Evolutionary conservation across 1,139 yeast species (phyloP).

Genomic region (Kazachstania sp.): DNA sequence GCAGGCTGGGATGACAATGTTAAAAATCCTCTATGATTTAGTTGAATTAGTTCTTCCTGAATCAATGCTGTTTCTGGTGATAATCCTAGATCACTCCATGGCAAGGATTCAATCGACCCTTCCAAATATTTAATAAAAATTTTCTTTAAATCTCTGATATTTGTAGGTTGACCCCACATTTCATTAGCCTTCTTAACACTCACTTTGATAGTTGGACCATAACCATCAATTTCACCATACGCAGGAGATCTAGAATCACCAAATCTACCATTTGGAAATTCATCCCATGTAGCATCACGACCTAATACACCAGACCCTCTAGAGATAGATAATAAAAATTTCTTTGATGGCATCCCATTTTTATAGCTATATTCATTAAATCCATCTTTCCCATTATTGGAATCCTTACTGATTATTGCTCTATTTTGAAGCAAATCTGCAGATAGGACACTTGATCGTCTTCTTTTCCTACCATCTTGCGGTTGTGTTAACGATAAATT

Average conservation of each 20-base stretch:
- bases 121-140: conserved; percentile 69
- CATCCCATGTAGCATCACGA: conserved; percentile 96
- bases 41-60: conserved; percentile 77
- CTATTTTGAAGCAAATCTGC: conserved; percentile 18
- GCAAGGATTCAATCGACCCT: conserved; percentile 66
- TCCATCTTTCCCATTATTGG: conserved; percentile 8
- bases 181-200: conserved; percentile 61
- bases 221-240: conserved; percentile 95
- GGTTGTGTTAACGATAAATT: conserved; percentile 9
- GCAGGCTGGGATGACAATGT: conserved; percentile 97
- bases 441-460: conserved; percentile 25
- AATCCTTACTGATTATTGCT: conserved; percentile 13
- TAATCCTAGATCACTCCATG: conserved; percentile 84
- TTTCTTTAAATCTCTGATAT: conserved; percentile 52
- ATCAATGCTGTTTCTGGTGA: conserved; percentile 87
- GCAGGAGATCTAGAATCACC: conserved; percentile 98
- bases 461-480: conserved; percentile 19
- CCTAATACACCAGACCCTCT: conserved; percentile 81
- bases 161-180: conserved; percentile 77
- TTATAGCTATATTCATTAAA: conserved; percentile 3
- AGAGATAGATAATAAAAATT: conserved; percentile 63
- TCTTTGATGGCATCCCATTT: conserved; percentile 35
- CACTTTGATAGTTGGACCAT: conserved; percentile 83
- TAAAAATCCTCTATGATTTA: conserved; percentile 70
- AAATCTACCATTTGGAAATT: conserved; percentile 93